Conservation (phyloP, 2,329 filamentous ascomycete species). For the Xylariaceae sp. region DNA sequence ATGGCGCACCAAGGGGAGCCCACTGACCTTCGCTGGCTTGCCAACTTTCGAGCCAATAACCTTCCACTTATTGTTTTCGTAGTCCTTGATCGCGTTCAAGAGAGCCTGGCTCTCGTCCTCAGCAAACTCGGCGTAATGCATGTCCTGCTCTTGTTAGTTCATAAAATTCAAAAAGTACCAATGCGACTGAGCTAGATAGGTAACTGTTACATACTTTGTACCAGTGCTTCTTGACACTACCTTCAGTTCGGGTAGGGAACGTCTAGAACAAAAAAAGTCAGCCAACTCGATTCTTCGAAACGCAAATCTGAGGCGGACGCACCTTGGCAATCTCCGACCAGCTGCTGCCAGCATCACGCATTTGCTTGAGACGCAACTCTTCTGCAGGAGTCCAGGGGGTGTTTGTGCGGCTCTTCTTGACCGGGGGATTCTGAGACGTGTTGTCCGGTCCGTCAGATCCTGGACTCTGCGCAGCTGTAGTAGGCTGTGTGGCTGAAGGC, state of each 20-base stretch:
- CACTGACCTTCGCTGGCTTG: conserved; percentile 84
- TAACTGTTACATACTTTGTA: conserved; percentile 67
- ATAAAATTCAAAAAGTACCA: background rate
- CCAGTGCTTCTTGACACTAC: conserved; percentile 99
- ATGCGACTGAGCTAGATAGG: background rate
- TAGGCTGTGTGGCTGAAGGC: conserved; percentile 31
- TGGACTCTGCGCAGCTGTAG: conserved; percentile 29
- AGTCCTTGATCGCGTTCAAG: conserved; percentile 93
- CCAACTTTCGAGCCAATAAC: conserved; percentile 93
- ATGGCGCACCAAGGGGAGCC: conserved; percentile 1
- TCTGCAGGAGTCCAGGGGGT: conserved; percentile 96
- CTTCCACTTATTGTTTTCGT: conserved; percentile 99
- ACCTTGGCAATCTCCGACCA: conserved; percentile 99
- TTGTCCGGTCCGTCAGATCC: conserved; percentile 34
- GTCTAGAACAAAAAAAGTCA: conserved; percentile 48
- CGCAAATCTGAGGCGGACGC: conserved; percentile 3
- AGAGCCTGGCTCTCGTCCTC: conserved; percentile 86
- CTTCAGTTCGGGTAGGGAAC: conserved; percentile 89
- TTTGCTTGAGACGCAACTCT: conserved; percentile 84
- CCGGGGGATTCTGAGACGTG: conserved; percentile 45
- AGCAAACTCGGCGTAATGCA: conserved; percentile 98
- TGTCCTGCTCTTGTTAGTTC: conserved; percentile 57
- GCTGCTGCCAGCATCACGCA: conserved; percentile 87
- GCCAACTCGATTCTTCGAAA: background rate
- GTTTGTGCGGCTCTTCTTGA: conserved; percentile 96